Percentiles rank a stretch among this genome's conserved stretches.
These are phyloP conservation scores for Prunus kanzakura DNA, from an alignment of 306 rosid species.

Conservation along the genomic window DNA sequence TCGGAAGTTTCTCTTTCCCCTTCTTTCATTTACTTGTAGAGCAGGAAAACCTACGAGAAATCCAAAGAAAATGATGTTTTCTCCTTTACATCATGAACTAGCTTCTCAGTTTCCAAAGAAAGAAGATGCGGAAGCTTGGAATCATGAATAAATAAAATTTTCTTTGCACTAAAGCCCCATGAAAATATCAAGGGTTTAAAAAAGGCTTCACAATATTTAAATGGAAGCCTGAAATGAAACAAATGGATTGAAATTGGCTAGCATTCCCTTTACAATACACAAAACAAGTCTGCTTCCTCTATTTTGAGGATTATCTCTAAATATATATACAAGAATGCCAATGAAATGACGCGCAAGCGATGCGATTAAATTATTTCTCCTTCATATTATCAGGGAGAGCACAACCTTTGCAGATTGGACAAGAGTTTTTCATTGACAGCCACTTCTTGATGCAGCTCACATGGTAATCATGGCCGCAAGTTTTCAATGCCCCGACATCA, in stretches of 20 bases:
- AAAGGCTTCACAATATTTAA: conserved; percentile 45
- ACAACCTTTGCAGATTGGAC: conserved; percentile 77
- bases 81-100: neutral
- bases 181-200: neutral
- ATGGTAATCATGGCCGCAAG: conserved; percentile 80
- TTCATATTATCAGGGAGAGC: conserved; percentile 45
- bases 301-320: conserved; percentile 37
- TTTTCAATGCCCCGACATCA: conserved; percentile 64
- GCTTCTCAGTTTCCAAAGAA: neutral
- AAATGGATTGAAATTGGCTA: conserved; percentile 40
- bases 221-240: conserved; percentile 42
- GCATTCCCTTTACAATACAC: conserved; percentile 32
- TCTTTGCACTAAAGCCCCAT: neutral
- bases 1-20: too few relatives aligned
- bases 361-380: conserved; percentile 40
- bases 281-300: conserved; percentile 36
- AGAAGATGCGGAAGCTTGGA: neutral
- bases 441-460: conserved; percentile 79
- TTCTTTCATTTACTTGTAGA: too few relatives aligned
- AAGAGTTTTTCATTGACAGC: conserved; percentile 69
- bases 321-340: conserved; percentile 34
- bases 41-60: too few relatives aligned
- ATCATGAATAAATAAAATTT: neutral
- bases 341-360: neutral
- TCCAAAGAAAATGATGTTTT: neutral